phyloP scores from a whole-genome alignment of 768 basidiomycete species.

The Xerocomus potaroensis region DNA sequence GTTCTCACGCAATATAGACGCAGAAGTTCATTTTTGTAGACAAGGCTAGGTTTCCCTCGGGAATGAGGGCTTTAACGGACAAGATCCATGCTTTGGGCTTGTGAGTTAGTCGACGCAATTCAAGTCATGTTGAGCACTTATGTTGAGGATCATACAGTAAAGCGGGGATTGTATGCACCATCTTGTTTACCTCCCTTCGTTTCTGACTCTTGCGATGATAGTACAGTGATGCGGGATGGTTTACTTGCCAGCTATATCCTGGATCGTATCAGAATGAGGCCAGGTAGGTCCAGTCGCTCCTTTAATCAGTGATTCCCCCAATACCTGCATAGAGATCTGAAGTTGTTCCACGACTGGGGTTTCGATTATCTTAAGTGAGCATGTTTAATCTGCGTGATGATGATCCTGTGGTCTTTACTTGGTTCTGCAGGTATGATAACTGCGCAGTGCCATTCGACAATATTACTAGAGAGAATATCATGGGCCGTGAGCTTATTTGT shows the following conservation, averaged over 20 bases:
- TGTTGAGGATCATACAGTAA: slow-evolving; percentile 34
- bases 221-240: slow-evolving; percentile 71
- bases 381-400: neutral
- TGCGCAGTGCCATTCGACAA: slow-evolving; percentile 59
- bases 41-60: slow-evolving; percentile 48
- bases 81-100: slow-evolving; percentile 53
- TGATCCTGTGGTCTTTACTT: neutral
- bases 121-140: neutral
- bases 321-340: slow-evolving; percentile 42
- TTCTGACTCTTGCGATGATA: slow-evolving; percentile 18
- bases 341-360: slow-evolving; percentile 60
- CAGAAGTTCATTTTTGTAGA: slow-evolving; percentile 30
- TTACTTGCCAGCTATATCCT: slow-evolving; percentile 60
- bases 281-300: slow-evolving; percentile 31
- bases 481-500: slow-evolving; percentile 41
- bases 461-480: slow-evolving; percentile 50
- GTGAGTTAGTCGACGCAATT: slow-evolving; percentile 33
- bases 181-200: neutral
- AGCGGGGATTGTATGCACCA: slow-evolving; percentile 52
- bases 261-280: slow-evolving; percentile 63
- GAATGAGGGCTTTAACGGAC: slow-evolving; percentile 54
- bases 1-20: neutral
- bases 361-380: slow-evolving; percentile 61
- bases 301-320: neutral
- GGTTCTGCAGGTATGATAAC: slow-evolving; percentile 49